Conservation (phyloP, 2,329 filamentous ascomycete genomes). For the Pseudodiploospora longispora region DNA sequence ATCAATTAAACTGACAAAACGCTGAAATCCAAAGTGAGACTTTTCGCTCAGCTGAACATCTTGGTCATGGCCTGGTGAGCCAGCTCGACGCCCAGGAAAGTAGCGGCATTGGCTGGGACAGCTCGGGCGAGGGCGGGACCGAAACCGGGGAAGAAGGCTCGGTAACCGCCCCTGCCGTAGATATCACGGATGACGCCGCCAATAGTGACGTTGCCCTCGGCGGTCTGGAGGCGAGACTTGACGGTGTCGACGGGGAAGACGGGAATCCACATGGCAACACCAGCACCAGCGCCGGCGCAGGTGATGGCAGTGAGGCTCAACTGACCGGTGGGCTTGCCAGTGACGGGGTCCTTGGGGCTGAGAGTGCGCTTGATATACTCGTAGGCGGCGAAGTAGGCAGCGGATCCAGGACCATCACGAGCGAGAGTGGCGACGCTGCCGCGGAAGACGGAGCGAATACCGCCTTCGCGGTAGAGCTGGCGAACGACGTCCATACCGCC, state of each 20-base stretch:
- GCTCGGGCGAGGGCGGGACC: conserved; percentile 87
- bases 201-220: conserved; percentile 75
- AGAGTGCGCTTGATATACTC: conserved; percentile 86
- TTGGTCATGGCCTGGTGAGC: conserved; percentile 78
- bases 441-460: conserved; percentile 84
- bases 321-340: conserved; percentile 65
- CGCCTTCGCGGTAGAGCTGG: conserved; percentile 87
- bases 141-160: conserved; percentile 95
- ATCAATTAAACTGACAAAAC: too few relatives aligned
- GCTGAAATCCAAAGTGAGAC: too few relatives aligned
- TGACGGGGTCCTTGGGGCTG: conserved; percentile 70
- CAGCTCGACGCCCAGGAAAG: conserved; percentile 79
- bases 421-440: conserved; percentile 86
- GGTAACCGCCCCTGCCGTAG: conserved; percentile 75
- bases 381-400: conserved; percentile 95
- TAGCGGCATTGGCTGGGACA: conserved; percentile 92
- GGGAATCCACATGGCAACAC: conserved; percentile 98
- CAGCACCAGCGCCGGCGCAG: conserved; percentile 79
- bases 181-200: conserved; percentile 71
- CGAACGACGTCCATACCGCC: conserved; percentile 85
- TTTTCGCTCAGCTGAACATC: conserved; percentile 43
- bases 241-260: conserved; percentile 97
- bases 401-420: conserved; percentile 84
- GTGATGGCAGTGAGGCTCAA: conserved; percentile 77
- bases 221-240: conserved; percentile 88